Conservation (phyloP, 805 yeast species). For the Kuraishia floccosa region DNA sequence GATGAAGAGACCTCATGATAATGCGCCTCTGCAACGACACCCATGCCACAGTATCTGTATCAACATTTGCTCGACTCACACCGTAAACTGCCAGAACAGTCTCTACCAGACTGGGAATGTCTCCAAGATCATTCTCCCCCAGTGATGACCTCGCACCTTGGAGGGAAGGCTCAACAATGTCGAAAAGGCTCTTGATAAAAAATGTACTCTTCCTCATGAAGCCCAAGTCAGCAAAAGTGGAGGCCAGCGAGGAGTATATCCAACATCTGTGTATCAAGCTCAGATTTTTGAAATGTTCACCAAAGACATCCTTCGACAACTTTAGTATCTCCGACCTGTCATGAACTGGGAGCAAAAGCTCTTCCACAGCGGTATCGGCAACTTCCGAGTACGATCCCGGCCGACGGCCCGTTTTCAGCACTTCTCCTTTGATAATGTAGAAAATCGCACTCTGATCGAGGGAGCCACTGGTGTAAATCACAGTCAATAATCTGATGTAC, state of each 20-base stretch:
- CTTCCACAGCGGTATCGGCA: neutral
- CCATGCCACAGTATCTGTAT: too few relatives aligned
- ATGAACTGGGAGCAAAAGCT: neutral
- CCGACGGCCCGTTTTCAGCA: constrained; percentile 6
- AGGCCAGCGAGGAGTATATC: constrained; percentile 55
- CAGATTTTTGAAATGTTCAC: constrained; percentile 31
- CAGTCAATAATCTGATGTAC: constrained; percentile 46
- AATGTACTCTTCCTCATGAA: constrained; percentile 60
- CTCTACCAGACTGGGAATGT: neutral
- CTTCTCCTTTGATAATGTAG: constrained; percentile 29
- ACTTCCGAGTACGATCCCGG: neutral
- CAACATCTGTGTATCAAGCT: constrained; percentile 42
- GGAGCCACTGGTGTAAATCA: constrained; percentile 36
- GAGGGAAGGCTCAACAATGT: constrained; percentile 30
- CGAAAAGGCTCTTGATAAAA: constrained; percentile 53
- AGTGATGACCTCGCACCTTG: too few relatives aligned
- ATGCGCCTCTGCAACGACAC: too few relatives aligned
- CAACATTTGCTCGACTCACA: neutral
- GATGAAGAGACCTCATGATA: too few relatives aligned
- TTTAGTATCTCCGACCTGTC: constrained; percentile 30
- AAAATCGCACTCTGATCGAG: constrained; percentile 29
- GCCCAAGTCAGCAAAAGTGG: constrained; percentile 49
- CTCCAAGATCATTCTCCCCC: too few relatives aligned
- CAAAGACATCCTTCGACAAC: constrained; percentile 34
- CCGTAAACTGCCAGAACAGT: neutral